These are phyloP conservation scores for Carallia pectinifolia DNA, from an alignment of 345 rosid species.

Conservation along the genomic window DNA sequence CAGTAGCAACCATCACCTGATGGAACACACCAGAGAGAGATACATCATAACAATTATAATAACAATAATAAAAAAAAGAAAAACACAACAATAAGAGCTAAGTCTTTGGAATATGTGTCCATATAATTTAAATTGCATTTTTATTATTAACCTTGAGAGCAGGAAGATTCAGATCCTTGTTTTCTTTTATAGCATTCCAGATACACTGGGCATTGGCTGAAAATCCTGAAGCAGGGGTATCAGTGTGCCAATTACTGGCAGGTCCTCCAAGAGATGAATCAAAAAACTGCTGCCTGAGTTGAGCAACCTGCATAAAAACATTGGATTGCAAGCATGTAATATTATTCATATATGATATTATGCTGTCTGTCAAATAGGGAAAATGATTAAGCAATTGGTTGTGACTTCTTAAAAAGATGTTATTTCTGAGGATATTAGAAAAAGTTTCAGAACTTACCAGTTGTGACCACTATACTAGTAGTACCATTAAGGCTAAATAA, in stretches of 20 bases:
- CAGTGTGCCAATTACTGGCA: conserved; percentile 34
- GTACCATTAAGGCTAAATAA: not conserved
- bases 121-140: too few relatives aligned
- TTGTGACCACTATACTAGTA: not conserved
- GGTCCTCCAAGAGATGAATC: conserved; percentile 39
- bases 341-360: too few relatives aligned
- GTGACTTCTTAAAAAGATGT: too few relatives aligned
- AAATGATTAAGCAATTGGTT: too few relatives aligned
- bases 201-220: conserved; percentile 27
- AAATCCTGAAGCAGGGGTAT: conserved; percentile 37
- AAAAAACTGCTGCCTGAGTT: conserved; percentile 10
- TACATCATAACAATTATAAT: not conserved
- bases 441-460: not conserved
- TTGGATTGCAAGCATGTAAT: too few relatives aligned
- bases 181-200: conserved; percentile 36
- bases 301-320: too few relatives aligned
- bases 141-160: conserved; percentile 28
- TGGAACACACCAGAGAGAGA: conserved; percentile 7
- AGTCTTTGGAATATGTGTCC: too few relatives aligned
- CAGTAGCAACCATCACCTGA: conserved; percentile 40
- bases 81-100: not conserved
- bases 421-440: not conserved
- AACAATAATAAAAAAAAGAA: not conserved
- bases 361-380: too few relatives aligned
- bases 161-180: conserved; percentile 39